Evolutionary conservation across 2,329 filamentous ascomycete genomes (phyloP), one percentile per base, ranked within the genome.

Genomic region (Immersiporthe knoxdaviesiana): DNA sequence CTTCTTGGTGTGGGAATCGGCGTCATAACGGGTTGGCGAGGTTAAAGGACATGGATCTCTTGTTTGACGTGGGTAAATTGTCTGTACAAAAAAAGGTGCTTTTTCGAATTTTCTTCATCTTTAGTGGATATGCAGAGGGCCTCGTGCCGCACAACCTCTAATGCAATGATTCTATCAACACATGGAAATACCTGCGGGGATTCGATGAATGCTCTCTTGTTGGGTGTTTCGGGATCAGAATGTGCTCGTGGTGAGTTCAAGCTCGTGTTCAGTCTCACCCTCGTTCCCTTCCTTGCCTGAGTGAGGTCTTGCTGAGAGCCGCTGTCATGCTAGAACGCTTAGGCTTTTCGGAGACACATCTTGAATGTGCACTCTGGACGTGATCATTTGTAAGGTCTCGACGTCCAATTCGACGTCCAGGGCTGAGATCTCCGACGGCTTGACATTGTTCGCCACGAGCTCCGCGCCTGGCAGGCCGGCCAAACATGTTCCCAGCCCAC

Each of bases 1-100:
- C 21, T 41, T 16, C 18, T 12, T 50, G 32, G 39, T 21, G 50
- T 39, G 14, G 63, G 63, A 27, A 44, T 56, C 18, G 63, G 63
- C 63, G 63, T 65, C 63, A 65, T 56, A 56, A 65, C 35, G 63
- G 63, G 52, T 39, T 56, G 63, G 63, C 50, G 50, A 65, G 63
- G 47, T 50, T 50, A 44, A 56, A 56, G 63, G 47, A 41, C 56
- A 30, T 37, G 18, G 47, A 35, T 32, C 56, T 41, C 27, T 30
- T 50, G 62, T 63, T 56, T 41, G 62, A 64, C n/a, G 39, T 54
- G 32, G 63, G 63, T 10, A 44, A 52, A 24, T 39, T 18, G 30
- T 39, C 12, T 65, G 63, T 65, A 65, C 63, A 27, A 65, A 39
- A 39, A 65, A 39, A 39, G 21, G 30, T 56, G 5, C 50, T 65